Base-by-base conservation (phyloP, 257 asterid genomes). In the Sherardia arvensis region DNA sequence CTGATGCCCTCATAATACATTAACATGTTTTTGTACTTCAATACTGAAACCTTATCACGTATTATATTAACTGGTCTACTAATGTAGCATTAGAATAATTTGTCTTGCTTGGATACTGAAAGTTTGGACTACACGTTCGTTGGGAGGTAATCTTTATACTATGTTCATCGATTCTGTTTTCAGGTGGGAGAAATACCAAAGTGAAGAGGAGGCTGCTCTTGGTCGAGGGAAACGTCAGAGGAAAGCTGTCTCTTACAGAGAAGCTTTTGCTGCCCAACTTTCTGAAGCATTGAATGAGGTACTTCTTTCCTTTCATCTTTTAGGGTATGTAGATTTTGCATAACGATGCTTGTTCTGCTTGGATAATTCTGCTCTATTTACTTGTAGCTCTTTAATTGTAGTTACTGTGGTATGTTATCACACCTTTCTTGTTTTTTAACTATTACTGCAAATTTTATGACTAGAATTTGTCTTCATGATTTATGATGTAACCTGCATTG, bases 171-270 rank as follows among this genome's bases (percentile, higher is more conserved):
- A 69, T 73, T 71, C 55, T 78, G 20, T 9, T 64, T 65, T 72
- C 76, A 92, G 99, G 79, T 92, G 99, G 99, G 95, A 87, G 81
- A 92, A 69, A 59, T 82, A 84, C 78, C 97, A 85, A 65, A 82
- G 67, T 30, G 99, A 87, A 84, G 96, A 85, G 85, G 95, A 89
- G 79, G 97, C 97, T 71, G 87, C 87, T 69, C 99, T 92, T 79
- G 99, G 99, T 60, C 95, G 99, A 48, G 99, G 99, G 40, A 92
- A 92, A 78, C 96, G 99, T 78, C 97, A 81, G 68, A 78, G 97
- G 68, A 89, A 92, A 80, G 87, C 96, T 40, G 84, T 92, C 77
- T 83, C 96, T 65, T 92, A 89, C 80, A 76, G 95, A 74, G 99
- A 92, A 79, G 91, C 91, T 59, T 92, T 85, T 77, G 83, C 85